Evolutionary conservation across 768 basidiomycete species (phyloP).

Genomic region (Tylopilus sp.): DNA sequence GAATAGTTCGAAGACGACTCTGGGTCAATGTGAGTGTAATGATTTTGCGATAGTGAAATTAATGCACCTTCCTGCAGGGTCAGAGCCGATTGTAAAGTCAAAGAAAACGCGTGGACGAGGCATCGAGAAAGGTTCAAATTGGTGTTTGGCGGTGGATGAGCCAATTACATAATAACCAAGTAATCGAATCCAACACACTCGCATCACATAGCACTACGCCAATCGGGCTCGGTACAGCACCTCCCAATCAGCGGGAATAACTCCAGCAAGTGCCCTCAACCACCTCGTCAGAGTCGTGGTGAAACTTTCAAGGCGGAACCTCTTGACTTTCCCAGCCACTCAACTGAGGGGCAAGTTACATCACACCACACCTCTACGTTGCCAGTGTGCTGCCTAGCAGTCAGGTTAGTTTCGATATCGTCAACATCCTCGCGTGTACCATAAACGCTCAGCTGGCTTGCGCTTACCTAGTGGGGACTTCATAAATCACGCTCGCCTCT

Average conservation of each 20-base stretch:
- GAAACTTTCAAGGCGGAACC: not conserved
- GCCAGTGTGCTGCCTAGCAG: not conserved
- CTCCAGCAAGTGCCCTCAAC: not conserved
- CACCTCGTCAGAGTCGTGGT: not conserved
- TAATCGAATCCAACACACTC: not conserved
- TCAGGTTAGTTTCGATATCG: constrained; percentile 4
- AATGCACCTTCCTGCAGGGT: constrained; percentile 53
- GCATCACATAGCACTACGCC: not conserved
- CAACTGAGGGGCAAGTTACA: not conserved
- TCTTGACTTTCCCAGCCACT: not conserved
- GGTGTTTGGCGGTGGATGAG: not conserved
- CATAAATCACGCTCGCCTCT: constrained; percentile 2
- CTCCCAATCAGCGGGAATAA: not conserved
- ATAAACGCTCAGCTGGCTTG: constrained; percentile 6
- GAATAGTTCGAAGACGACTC: constrained; percentile 75
- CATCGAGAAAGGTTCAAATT: constrained; percentile 31
- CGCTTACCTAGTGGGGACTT: not conserved
- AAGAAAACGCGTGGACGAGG: constrained; percentile 63
- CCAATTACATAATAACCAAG: constrained; percentile 15
- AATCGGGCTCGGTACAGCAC: not conserved
- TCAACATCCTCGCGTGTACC: not conserved
- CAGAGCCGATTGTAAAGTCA: constrained; percentile 53
- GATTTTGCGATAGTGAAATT: not conserved
- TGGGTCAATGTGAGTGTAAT: constrained; percentile 27
- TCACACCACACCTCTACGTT: not conserved